Evolutionary conservation across 345 rosid species (phyloP).

Genomic region (Lumnitzera littorea): DNA sequence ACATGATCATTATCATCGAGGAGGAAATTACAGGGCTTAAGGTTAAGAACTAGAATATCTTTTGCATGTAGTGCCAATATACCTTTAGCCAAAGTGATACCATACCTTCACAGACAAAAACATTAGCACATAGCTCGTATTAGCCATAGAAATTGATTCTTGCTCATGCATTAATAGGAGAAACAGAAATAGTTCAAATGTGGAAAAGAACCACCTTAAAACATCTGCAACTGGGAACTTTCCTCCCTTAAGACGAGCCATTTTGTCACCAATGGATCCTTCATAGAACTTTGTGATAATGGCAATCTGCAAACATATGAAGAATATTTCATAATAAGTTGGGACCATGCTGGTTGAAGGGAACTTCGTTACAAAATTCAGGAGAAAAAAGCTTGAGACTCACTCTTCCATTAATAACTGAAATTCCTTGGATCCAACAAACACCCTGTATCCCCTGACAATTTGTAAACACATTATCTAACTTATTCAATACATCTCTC

Average conservation of each 20-base stretch:
- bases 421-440: conserved; percentile 63
- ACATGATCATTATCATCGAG: conserved; percentile 60
- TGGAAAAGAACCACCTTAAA: conserved; percentile 38
- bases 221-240: conserved; percentile 55
- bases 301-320: conserved; percentile 38
- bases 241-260: conserved; percentile 79
- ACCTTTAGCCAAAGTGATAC: conserved; percentile 61
- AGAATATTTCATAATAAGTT: not conserved
- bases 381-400: conserved; percentile 4
- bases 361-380: no score
- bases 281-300: conserved; percentile 82
- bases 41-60: conserved; percentile 67
- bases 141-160: no score
- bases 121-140: not conserved
- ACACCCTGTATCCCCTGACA: conserved; percentile 44
- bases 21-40: conserved; percentile 75
- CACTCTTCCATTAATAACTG: conserved; percentile 70
- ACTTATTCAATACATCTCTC: conserved; percentile 46
- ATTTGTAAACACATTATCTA: conserved; percentile 49
- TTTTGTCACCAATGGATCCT: conserved; percentile 80
- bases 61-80: conserved; percentile 57
- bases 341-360: no score
- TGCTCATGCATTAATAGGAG: no score
- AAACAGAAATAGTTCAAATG: no score
- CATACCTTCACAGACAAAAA: conserved; percentile 46